Evolutionary conservation across 768 basidiomycete genomes (phyloP).

Genomic region (Pleurotus giganteus): DNA sequence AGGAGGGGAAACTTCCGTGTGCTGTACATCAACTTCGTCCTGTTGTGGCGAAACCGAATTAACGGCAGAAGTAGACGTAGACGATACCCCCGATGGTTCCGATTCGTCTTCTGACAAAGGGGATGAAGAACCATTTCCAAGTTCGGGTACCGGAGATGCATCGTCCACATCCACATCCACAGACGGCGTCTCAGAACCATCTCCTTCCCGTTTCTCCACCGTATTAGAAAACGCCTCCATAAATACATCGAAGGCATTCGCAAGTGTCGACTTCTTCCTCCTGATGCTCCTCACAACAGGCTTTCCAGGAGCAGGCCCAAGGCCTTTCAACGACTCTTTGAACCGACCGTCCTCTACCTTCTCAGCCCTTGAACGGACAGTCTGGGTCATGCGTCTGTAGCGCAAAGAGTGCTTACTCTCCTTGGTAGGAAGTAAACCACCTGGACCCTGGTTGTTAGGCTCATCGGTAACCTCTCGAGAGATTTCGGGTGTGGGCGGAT

Average conservation of each 20-base stretch:
- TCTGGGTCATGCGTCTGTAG: slow-evolving; percentile 43
- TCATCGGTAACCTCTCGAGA: slow-evolving; percentile 18
- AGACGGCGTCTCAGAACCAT: background rate
- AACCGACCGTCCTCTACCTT: slow-evolving; percentile 62
- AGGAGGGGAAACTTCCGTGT: background rate
- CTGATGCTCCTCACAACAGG: background rate
- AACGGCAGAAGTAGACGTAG: too few species aligned
- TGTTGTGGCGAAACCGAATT: too few species aligned
- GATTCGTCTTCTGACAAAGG: too few species aligned
- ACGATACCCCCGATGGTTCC: too few species aligned
- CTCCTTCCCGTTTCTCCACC: slow-evolving; percentile 1
- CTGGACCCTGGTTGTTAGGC: slow-evolving; percentile 11
- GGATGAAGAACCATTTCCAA: too few species aligned
- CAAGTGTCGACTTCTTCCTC: slow-evolving; percentile 21
- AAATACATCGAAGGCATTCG: slow-evolving; percentile 45
- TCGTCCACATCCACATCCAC: background rate
- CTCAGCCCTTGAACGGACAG: slow-evolving; percentile 55
- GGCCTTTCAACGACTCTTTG: slow-evolving; percentile 23
- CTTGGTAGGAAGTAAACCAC: slow-evolving; percentile 11
- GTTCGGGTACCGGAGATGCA: background rate
- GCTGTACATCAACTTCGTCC: too few species aligned
- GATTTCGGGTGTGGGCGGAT: slow-evolving; percentile 12
- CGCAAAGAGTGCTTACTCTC: slow-evolving; percentile 25
- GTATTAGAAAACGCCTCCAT: slow-evolving; percentile 31
- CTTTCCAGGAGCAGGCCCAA: background rate